Evolutionary conservation across 345 rosid genomes (phyloP).

Genomic region (Populus nigra): DNA sequence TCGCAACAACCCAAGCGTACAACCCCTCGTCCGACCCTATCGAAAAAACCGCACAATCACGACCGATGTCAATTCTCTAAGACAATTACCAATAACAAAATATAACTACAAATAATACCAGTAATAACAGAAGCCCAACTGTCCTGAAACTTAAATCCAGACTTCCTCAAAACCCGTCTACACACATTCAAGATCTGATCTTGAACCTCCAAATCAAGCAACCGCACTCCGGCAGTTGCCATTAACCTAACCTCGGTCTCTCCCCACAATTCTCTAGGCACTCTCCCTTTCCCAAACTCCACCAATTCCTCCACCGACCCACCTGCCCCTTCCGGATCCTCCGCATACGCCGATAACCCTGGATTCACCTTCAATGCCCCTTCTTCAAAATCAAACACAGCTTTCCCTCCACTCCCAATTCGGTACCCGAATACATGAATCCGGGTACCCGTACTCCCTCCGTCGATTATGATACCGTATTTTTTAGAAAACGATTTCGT

Average conservation of each 20-base stretch:
- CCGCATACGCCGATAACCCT: constrained; percentile 71
- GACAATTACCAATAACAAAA: background rate
- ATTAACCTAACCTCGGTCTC: constrained; percentile 79
- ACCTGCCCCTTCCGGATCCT: constrained; percentile 51
- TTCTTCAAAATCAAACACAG: constrained; percentile 48
- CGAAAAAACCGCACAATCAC: background rate
- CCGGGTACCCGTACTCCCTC: constrained; percentile 88
- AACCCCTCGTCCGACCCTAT: constrained; percentile 95
- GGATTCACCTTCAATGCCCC: constrained; percentile 64
- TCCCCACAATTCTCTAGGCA: constrained; percentile 54
- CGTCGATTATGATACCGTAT: constrained; percentile 63
- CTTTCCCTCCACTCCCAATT: constrained; percentile 28
- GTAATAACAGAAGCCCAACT: constrained; percentile 80
- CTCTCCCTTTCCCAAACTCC: constrained; percentile 55
- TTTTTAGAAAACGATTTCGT: background rate
- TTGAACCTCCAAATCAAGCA: constrained; percentile 54
- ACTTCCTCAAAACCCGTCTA: constrained; percentile 49
- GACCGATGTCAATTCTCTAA: background rate
- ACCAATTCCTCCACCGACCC: constrained; percentile 56
- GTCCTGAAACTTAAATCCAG: constrained; percentile 67
- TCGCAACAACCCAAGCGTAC: constrained; percentile 95
- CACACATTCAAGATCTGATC: constrained; percentile 53
- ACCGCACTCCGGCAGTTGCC: constrained; percentile 94
- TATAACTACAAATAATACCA: constrained; percentile 33
- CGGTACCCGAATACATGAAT: constrained; percentile 56